Base-by-base conservation (phyloP, 805 yeast genomes). In the Cyberlindnera euphorbiiphila region DNA sequence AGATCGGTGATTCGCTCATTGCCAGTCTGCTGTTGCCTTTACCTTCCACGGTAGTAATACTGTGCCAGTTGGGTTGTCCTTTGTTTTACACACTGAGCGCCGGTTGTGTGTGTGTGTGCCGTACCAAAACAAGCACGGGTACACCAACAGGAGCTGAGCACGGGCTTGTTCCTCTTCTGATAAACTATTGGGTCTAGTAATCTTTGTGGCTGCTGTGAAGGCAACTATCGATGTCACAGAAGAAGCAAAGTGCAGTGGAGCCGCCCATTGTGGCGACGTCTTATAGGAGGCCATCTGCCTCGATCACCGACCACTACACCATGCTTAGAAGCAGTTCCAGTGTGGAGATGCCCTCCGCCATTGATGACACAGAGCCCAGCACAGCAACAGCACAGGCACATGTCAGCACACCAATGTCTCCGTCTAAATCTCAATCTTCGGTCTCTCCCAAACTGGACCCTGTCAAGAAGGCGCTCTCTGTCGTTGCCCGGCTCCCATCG, bases 261-360 rank as follows among this genome's bases (percentile, higher is more conserved):
- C 33, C 22, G 21, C 33, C 32, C n/a, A 19, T 17, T 10, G 16
- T 12, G 34, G 28, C 13, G 15, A 11, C 39, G 7, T 12, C 9
- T 13, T 24, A 19, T 26, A 23, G 39, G 20, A 27, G 21, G 34
- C 37, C 27, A 8, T 31, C 40, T 9, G 21, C 25, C 14, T 37
- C 49, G n/a, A 42, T 49, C 32, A 36, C 42, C 4, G 48, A 42
- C 20, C 54, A 38, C 29, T 47, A 45, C 36, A 25, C 52, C 3
- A 37, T 38, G 39, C 43, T 49, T 4, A 23, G 56, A 21, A 40
- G 44, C 6, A 39, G 34, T 25, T 37, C 47, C n/a, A 37, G 28
- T 7, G 11, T 16, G 17, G 36, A 31, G n/a, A 12, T 32, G 3
- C 22, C 25, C 21, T 29, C 38, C 13, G 5, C 20, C 12, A 9